phyloP scores from a whole-genome alignment of 441 rosid genomes.

The Pelargonium cotyledonis region DNA sequence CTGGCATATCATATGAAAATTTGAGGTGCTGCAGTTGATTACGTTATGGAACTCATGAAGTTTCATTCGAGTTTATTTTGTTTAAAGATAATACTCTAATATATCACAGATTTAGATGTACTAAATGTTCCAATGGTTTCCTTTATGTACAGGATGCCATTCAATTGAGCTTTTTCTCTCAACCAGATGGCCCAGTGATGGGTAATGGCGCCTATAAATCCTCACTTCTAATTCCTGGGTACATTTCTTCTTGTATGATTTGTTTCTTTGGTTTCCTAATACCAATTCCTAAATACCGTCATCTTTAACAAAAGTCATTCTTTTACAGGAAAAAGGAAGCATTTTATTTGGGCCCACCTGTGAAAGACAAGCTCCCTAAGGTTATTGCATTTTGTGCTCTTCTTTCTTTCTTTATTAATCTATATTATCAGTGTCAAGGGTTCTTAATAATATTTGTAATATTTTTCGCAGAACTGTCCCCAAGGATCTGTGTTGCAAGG shows the following conservation, averaged over 20 bases:
- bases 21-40: too few species aligned
- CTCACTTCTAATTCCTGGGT: constrained; percentile 85
- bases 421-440: neutral
- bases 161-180: constrained; percentile 70
- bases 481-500: constrained; percentile 86
- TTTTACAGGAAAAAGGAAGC: constrained; percentile 72
- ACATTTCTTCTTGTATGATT: constrained; percentile 23
- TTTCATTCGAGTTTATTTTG: too few species aligned
- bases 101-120: neutral
- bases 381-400: constrained; percentile 26
- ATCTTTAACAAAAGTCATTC: constrained; percentile 19
- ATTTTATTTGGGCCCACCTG: constrained; percentile 74
- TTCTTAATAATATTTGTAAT: constrained; percentile 9
- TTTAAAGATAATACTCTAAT: neutral
- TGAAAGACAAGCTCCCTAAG: constrained; percentile 89
- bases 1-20: too few species aligned
- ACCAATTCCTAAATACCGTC: constrained; percentile 9
- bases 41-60: too few species aligned
- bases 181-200: constrained; percentile 92
- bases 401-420: neutral
- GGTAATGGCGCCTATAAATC: constrained; percentile 84
- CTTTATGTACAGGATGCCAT: constrained; percentile 47
- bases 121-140: constrained; percentile 11
- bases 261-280: constrained; percentile 18
- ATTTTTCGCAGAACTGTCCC: constrained; percentile 56